Percentiles rank a stretch among this genome's conserved stretches.
Conservation (phyloP, 2,329 filamentous ascomycete genomes). For the Didymella keratinophila region DNA sequence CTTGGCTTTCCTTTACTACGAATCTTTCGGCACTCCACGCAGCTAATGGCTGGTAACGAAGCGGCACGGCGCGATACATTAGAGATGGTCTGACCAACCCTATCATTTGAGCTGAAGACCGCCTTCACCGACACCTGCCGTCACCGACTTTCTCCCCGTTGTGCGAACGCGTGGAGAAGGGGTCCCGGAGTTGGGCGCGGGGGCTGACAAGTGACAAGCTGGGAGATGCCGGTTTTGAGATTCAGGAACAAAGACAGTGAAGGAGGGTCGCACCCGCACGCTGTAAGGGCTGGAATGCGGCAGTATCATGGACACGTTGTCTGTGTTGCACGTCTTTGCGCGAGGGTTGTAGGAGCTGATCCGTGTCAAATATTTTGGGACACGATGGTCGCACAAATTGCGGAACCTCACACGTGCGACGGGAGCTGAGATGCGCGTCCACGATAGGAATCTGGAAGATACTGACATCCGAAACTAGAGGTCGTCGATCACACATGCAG, state of each 20-base stretch:
- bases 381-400: constrained; percentile 15
- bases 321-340: constrained; percentile 6
- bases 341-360: constrained; percentile 8
- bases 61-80: constrained; percentile 18
- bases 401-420: constrained; percentile 6
- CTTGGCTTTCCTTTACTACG: constrained; percentile 5
- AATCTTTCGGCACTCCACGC: constrained; percentile 5
- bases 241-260: constrained; percentile 9
- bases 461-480: constrained; percentile 7
- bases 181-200: constrained; percentile 10
- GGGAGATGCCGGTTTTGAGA: constrained; percentile 13
- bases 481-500: neutral
- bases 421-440: constrained; percentile 1
- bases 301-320: constrained; percentile 3
- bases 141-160: constrained; percentile 7
- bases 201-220: constrained; percentile 21
- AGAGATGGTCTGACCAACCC: constrained; percentile 2
- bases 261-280: constrained; percentile 15
- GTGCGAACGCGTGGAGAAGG: constrained; percentile 17
- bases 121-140: neutral
- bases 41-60: constrained; percentile 20
- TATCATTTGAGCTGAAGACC: neutral
- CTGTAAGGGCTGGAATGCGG: constrained; percentile 5
- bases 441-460: constrained; percentile 7
- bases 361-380: neutral